A percentile compares a stretch with the other conserved stretches of the same genome.
Evolutionary conservation across 2,329 filamentous ascomycete species (phyloP).

Genomic region (Tolypocladium nubicola): DNA sequence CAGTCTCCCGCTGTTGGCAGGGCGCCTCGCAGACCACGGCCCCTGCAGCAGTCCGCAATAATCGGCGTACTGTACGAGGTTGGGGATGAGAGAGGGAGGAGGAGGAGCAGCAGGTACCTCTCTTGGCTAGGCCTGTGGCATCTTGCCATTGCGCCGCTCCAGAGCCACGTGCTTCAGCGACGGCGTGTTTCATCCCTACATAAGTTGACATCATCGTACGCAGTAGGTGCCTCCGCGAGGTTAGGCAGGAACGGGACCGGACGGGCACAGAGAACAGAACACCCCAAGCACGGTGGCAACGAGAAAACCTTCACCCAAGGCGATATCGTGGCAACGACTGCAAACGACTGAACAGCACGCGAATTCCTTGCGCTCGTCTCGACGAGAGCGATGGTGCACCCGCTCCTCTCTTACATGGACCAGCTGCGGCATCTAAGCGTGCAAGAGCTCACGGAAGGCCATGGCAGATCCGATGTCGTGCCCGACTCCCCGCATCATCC

Average conservation of each 20-base stretch:
- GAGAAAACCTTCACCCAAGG: not conserved
- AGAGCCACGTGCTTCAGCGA: not conserved
- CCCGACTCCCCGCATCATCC: not conserved
- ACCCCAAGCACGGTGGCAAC: not conserved
- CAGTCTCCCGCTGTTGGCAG: not conserved
- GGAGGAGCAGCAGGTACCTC: not conserved
- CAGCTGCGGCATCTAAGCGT: not conserved
- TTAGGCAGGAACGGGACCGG: not conserved
- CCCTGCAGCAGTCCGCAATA: not conserved
- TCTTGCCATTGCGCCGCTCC: not conserved
- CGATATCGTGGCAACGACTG: not conserved
- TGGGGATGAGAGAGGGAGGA: not conserved
- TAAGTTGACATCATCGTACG: not conserved
- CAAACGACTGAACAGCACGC: not conserved
- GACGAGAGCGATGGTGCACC: not conserved
- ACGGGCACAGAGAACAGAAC: not conserved
- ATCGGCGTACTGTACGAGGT: not conserved
- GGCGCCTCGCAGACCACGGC: not conserved
- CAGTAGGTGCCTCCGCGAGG: not conserved
- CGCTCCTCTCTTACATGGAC: not conserved
- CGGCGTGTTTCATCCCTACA: not conserved
- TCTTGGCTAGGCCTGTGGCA: not conserved
- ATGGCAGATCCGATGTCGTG: not conserved
- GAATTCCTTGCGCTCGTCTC: not conserved
- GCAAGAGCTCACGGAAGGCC: not conserved